These are phyloP conservation scores for Dictyostelium firmibasis DNA, from an alignment of 78 protist species.

Conservation along the genomic window DNA sequence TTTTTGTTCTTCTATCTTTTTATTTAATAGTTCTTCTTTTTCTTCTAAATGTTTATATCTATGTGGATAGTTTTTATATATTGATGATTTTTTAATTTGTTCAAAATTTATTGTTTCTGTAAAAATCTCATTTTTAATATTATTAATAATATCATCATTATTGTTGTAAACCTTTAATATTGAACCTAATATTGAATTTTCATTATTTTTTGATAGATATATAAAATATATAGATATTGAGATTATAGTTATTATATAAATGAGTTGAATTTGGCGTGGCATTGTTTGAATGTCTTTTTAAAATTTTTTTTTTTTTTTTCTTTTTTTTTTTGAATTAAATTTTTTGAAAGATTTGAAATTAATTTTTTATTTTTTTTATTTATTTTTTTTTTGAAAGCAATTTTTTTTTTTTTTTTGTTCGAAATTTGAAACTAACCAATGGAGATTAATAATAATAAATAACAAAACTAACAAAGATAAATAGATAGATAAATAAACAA, in stretches of 20 bases:
- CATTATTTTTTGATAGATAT: neutral
- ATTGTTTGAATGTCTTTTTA: neutral
- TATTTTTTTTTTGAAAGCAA: neutral
- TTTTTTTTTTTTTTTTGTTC: neutral
- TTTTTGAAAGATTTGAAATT: too few relatives aligned
- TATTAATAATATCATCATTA: neutral
- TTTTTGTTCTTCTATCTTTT: neutral
- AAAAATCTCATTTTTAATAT: neutral
- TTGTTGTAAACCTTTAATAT: neutral
- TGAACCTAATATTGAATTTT: neutral
- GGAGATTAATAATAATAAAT: neutral
- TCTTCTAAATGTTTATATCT: neutral
- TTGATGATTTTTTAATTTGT: neutral
- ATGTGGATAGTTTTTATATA: neutral
- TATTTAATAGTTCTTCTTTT: neutral
- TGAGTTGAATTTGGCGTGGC: neutral
- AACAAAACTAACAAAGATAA: too few relatives aligned
- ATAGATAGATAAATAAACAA: too few relatives aligned
- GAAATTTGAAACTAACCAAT: too few relatives aligned
- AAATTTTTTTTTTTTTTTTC: neutral
- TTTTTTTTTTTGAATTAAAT: neutral
- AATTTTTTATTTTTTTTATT: neutral
- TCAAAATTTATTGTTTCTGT: neutral
- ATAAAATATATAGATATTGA: neutral
- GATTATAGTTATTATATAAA: neutral